Base-by-base conservation (phyloP, 169 alveolate genomes). In the Pseudocohnilembus persalinus region DNA sequence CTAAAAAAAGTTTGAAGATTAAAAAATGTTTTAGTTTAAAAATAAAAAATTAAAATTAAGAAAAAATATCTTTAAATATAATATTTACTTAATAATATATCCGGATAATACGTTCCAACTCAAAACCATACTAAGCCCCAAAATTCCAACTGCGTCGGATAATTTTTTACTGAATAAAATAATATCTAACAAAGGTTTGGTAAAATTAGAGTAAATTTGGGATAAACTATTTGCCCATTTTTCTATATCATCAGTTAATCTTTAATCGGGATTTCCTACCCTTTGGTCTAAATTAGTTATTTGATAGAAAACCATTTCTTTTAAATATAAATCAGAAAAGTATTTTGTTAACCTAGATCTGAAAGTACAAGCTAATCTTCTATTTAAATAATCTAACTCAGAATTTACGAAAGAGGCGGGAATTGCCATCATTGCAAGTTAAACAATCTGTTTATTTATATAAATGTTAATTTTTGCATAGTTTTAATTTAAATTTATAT, bases 341-440 rank as follows among this genome's bases (percentile, higher is more conserved):
- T 92, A 77, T n/a, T 81, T 73, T 16, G 97, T 89, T 33, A 96
- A 77, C 86, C 94, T 82, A 33, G 83, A 80, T 79, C 98, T 87
- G 84, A 96, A 94, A 49, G 77, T 82, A 26, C 93, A 30, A 26
- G 96, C 96, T 74, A 96, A 83, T 34, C 85, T 73, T 77, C 92
- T 93, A 73, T 92, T 93, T 33, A 91, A 81, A 76, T 78, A 94
- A 72, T 93, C 96, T 64, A 96, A 85, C 29, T 89, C 90, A 73
- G 95, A 85, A 86, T 96, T 96, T 31, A 96, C 96, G 28, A 92
- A 73, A 1, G 96, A 90, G 27, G 98, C 94, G 30, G 98, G 98
- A 26, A 96, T 64, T 0, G 98, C 95, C 33, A 94, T 93, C 76
- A 93, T 83, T 25, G 88, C 90, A 25, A 93, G 82, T 81, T 80